Evolutionary conservation across 192 early-diverging fungal genomes (phyloP).

Genomic region (Spinellus fusiger): DNA sequence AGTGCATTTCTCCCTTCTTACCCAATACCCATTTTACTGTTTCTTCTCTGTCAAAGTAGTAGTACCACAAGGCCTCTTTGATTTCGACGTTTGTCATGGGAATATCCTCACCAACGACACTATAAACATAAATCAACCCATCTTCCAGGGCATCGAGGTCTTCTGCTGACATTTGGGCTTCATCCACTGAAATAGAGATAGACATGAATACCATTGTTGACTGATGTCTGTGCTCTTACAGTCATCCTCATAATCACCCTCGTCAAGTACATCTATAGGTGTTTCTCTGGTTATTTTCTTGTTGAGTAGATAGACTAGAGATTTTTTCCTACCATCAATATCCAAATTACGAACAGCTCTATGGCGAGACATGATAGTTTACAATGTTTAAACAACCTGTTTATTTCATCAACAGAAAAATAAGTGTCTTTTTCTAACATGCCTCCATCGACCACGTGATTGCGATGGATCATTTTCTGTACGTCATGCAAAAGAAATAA

Average conservation of each 20-base stretch:
- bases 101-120: slow-evolving; percentile 50
- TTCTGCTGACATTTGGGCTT: slow-evolving; percentile 19
- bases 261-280: slow-evolving; percentile 39
- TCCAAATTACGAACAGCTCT: slow-evolving; percentile 45
- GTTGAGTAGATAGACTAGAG: neutral
- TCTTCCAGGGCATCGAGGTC: slow-evolving; percentile 41
- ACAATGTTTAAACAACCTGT: too few species aligned
- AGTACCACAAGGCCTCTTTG: slow-evolving; percentile 63
- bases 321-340: slow-evolving; percentile 36
- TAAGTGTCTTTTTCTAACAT: neutral
- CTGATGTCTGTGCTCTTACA: slow-evolving; percentile 24
- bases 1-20: slow-evolving; percentile 48
- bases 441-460: too few species aligned
- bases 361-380: slow-evolving; percentile 52
- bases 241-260: slow-evolving; percentile 27
- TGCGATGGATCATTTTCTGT: too few species aligned
- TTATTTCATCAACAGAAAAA: neutral
- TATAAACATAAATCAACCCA: slow-evolving; percentile 52
- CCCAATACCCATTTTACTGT: slow-evolving; percentile 64
- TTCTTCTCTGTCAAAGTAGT: slow-evolving; percentile 64
- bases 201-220: neutral
- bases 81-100: slow-evolving; percentile 59
- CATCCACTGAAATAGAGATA: slow-evolving; percentile 8
- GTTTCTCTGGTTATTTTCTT: neutral
- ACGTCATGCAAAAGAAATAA: too few species aligned